Evolutionary conservation across 2,329 filamentous ascomycete genomes (phyloP), one percentile per base, ranked within the genome.

Genomic region (Colletotrichum siamense): DNA sequence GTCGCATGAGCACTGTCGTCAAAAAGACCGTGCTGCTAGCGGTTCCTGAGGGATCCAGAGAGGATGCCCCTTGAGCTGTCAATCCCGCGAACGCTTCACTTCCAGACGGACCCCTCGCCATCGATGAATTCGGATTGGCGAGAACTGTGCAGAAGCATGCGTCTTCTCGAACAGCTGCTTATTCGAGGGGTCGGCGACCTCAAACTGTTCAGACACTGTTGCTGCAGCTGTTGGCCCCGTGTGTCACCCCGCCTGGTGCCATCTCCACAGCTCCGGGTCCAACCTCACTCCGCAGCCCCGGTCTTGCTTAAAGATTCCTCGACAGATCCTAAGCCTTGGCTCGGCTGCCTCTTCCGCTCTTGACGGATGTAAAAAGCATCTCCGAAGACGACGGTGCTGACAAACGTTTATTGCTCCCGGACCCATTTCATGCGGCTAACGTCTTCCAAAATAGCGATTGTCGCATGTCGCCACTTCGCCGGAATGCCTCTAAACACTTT

Each of bases 201-300:
- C n/a, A 68, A 57, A 61, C 32, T 24, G 15, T 61, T 69, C 52
- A 61, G 52, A 39, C 52, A 69, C 52, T 61, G 52, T 59, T 61
- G 22, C 32, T 69, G 52, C 66, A 59, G 32, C 24, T 30, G 52
- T 22, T 59, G 49, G 32, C 65, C 66, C 52, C 66, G 66, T 69
- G 52, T 59, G 30, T 28, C 44, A 28, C 49, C 49, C 44, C 28
- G 8, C 26, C 26, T 24, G 34, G 67, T 65, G 59, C 28, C 39
- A 22, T 55, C 59, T 66, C 72, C 68, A 75, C 68, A 71, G 68
- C 52, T 61, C 62, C 68, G 57, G 52, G 61, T 44, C 68, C 61
- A 64, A 69, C 44, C 52, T 66, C 68, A 57, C 28, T 73, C 68
- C 44, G 61, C 61, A 57, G 68, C 68, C 72, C 61, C 62, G n/a